Conservation (phyloP, 768 basidiomycete genomes). For the Leccinum pellstonianum region DNA sequence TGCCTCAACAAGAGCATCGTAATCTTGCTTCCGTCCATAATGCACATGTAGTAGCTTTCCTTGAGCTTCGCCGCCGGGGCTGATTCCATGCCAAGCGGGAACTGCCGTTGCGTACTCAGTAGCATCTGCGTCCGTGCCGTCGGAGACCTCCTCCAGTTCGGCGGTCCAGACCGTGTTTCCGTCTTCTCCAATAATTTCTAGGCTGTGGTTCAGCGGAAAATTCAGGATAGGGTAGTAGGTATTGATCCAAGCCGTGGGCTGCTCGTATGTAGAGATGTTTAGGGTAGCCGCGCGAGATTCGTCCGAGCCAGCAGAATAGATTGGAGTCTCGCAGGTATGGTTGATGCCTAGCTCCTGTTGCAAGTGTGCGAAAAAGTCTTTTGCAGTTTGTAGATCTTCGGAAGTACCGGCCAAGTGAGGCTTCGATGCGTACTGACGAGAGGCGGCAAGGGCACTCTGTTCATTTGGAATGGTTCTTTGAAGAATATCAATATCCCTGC, state of each 20-base stretch:
- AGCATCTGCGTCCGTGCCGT: slow-evolving; percentile 65
- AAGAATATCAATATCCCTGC: not conserved
- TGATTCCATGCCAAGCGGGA: slow-evolving; percentile 69
- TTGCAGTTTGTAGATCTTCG: slow-evolving; percentile 56
- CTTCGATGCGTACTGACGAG: slow-evolving; percentile 49
- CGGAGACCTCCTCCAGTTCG: slow-evolving; percentile 63
- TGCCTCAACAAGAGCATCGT: slow-evolving; percentile 52
- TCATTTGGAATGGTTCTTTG: slow-evolving; percentile 51
- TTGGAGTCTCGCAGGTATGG: slow-evolving; percentile 33
- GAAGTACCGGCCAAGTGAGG: slow-evolving; percentile 64
- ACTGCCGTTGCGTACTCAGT: slow-evolving; percentile 53
- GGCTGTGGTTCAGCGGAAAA: slow-evolving; percentile 54
- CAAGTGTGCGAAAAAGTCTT: slow-evolving; percentile 51
- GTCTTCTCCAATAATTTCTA: slow-evolving; percentile 54
- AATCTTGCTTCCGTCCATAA: slow-evolving; percentile 63
- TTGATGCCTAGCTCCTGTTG: slow-evolving; percentile 48
- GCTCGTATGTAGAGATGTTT: slow-evolving; percentile 38
- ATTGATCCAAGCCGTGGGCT: slow-evolving; percentile 60
- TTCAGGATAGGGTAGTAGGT: slow-evolving; percentile 77
- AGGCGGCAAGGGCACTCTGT: slow-evolving; percentile 48
- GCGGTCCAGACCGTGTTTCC: slow-evolving; percentile 56
- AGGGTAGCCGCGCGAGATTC: slow-evolving; percentile 55
- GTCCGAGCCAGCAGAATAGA: slow-evolving; percentile 57
- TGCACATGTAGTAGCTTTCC: slow-evolving; percentile 58
- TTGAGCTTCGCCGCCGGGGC: slow-evolving; percentile 61